Base-by-base conservation (phyloP, 179 eudicot genomes). In the Camellia oleifera region DNA sequence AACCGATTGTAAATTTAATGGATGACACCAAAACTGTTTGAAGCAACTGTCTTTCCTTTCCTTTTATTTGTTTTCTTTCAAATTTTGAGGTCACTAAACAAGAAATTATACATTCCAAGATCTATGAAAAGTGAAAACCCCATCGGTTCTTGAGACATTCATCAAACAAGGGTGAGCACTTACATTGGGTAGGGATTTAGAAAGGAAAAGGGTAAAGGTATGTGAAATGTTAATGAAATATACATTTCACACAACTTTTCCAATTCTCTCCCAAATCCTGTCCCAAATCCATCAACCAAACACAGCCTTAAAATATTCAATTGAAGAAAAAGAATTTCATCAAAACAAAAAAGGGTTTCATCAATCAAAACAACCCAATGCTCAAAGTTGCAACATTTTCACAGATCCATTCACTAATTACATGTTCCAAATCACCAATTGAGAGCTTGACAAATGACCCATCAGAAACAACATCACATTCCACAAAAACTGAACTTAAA, bases 51-150 rank as follows among this genome's bases (percentile, higher is more conserved):
- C 74, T 70, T 70, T 4, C 53, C 32, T 18, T 46, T 70, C 44
- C 72, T 17, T 53, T 32, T 32, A 32, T 32, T 32, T 32, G 40
- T 32, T 32, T 61, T 81, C 67, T 50, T 54, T 68, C 61, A 67
- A 85, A 78, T 50, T 80, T 86, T 80, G 77, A 66, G 70, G 46
- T 4, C 15, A 42, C 3, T 4, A 12, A 50, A 40, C 15, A 74
- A 58, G 23, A 23, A 58, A 57, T 26, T 5, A 40, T 3, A 57
- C 4, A 86, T 86, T 3, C 86, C 84, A 75, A 86, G 13, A 7
- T 5, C 62, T 11, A 5, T 9, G 45, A 26, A 56, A 32, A 26
- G 2, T 9, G 45, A 26, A 56, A 32, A 26, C 40, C 76, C 9
- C 44, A 73, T 53, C 17, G 54, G n/a, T 53, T 44, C 26, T 54